phyloP scores from a whole-genome alignment of 2,329 filamentous ascomycete genomes.

The Fusarium scirpi region DNA sequence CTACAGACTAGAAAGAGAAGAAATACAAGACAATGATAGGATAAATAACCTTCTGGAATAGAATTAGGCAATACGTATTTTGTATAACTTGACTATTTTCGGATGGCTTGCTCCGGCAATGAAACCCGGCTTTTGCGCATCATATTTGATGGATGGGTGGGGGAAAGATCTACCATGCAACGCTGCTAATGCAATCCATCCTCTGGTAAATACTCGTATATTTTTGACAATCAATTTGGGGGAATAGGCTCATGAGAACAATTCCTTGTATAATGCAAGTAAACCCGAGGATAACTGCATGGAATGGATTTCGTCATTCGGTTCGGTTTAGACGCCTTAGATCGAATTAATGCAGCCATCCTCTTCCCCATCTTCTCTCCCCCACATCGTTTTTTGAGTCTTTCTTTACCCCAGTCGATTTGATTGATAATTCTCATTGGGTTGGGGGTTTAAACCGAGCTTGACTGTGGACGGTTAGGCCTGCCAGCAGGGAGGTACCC shows the following conservation, averaged over 20 bases:
- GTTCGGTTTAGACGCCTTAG: constrained; percentile 3
- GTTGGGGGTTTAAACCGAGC: constrained; percentile 26
- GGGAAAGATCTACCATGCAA: constrained; percentile 17
- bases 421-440: constrained; percentile 21
- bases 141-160: constrained; percentile 3
- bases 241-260: background rate
- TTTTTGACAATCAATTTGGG: background rate
- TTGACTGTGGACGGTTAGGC: constrained; percentile 20
- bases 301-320: constrained; percentile 24
- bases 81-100: background rate
- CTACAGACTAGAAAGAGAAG: background rate
- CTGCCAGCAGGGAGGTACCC: background rate
- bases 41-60: background rate
- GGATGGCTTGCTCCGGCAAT: constrained; percentile 17
- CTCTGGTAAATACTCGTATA: background rate
- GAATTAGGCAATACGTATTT: constrained; percentile 14
- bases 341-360: background rate
- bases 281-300: background rate
- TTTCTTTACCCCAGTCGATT: constrained; percentile 17
- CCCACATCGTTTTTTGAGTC: constrained; percentile 27
- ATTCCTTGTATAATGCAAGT: background rate
- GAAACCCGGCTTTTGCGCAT: constrained; percentile 24
- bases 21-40: background rate
- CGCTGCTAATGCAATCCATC: background rate
- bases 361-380: constrained; percentile 13